Conservation (phyloP, 176 grass and related monocot species). For the Carex pumila region DNA sequence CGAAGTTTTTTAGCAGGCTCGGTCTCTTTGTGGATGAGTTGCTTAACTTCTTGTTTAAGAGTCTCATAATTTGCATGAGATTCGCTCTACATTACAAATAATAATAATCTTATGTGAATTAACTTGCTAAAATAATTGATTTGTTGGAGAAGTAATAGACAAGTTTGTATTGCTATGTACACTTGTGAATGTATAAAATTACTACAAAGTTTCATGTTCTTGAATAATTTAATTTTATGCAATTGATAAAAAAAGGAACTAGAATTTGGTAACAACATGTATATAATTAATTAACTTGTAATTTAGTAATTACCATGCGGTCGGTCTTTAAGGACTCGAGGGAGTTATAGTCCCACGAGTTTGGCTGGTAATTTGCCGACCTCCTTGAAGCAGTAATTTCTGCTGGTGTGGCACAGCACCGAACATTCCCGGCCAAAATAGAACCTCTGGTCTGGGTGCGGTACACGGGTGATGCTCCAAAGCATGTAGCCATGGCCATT, state of each 20-base stretch:
- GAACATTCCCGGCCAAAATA: background rate
- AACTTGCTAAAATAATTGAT: background rate
- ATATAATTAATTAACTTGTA: background rate
- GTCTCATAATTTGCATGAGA: background rate
- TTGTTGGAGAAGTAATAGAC: background rate
- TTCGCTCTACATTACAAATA: background rate
- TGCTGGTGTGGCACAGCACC: background rate
- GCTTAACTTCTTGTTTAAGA: slow-evolving; percentile 15
- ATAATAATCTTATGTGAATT: background rate
- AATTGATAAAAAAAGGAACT: too few species aligned
- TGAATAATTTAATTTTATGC: background rate
- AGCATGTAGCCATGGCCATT: slow-evolving; percentile 20
- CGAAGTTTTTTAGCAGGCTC: slow-evolving; percentile 9
- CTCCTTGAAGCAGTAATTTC: slow-evolving; percentile 8
- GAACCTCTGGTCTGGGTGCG: background rate
- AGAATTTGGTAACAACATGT: background rate
- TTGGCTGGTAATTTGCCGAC: slow-evolving; percentile 36
- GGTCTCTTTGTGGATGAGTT: background rate
- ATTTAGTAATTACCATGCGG: background rate
- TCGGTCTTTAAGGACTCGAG: background rate
- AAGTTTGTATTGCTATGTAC: background rate
- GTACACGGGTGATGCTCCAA: background rate
- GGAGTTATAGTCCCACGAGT: slow-evolving; percentile 25
- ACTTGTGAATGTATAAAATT: background rate
- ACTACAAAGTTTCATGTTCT: background rate